Percentiles rank a stretch among this genome's conserved stretches.
Evolutionary conservation across 768 basidiomycete genomes (phyloP).

Genomic region (Chalciporus pseudorubinellus): DNA sequence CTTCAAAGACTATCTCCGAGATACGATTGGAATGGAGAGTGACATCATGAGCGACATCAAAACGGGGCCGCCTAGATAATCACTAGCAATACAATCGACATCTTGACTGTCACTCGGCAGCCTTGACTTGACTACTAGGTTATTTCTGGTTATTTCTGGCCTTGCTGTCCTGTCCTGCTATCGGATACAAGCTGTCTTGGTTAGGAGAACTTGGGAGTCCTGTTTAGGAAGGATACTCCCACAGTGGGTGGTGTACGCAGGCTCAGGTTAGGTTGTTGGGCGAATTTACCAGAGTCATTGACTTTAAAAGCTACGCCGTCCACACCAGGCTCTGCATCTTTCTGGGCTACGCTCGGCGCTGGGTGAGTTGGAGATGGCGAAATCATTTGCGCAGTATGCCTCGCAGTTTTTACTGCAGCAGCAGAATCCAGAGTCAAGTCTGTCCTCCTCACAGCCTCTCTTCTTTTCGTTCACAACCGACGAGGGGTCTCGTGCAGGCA

Average conservation of each 20-base stretch:
- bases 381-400: conserved; percentile 79
- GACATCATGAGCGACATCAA: too few relatives aligned
- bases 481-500: conserved; percentile 53
- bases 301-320: conserved; percentile 12
- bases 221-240: conserved; percentile 17
- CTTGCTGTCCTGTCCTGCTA: background rate
- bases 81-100: too few relatives aligned
- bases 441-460: conserved; percentile 69
- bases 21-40: too few relatives aligned
- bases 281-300: conserved; percentile 14
- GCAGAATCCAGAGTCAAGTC: conserved; percentile 48
- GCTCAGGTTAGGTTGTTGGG: conserved; percentile 17
- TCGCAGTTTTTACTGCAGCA: conserved; percentile 76
- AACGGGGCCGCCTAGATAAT: too few relatives aligned
- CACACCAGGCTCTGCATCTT: conserved; percentile 8
- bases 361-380: conserved; percentile 42
- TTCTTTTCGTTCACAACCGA: conserved; percentile 89
- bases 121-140: too few relatives aligned
- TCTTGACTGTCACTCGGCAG: too few relatives aligned
- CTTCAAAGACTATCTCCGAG: too few relatives aligned
- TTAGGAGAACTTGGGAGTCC: background rate
- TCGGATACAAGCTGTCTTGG: background rate
- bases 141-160: background rate
- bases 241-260: conserved; percentile 22
- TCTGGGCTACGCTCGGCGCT: conserved; percentile 11